Evolutionary conservation across 192 early-diverging fungal species (phyloP).

Genomic region (Powellomyces hirtus): DNA sequence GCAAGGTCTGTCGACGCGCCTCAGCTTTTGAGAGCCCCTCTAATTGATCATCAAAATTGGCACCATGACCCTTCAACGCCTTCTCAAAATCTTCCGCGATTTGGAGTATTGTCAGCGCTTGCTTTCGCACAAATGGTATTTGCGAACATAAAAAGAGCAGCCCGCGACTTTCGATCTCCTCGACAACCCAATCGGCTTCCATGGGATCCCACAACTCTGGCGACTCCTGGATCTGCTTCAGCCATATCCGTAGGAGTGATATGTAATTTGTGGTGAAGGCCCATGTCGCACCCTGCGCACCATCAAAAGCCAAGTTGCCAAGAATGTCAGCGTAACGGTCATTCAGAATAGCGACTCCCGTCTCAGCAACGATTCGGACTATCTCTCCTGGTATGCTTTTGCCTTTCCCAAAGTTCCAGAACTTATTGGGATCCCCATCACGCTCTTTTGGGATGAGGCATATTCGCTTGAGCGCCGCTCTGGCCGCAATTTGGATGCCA

Average conservation of each 20-base stretch:
- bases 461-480: slow-evolving; percentile 65
- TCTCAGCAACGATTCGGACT: slow-evolving; percentile 32
- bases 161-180: slow-evolving; percentile 73
- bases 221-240: slow-evolving; percentile 35
- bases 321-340: slow-evolving; percentile 34
- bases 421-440: neutral
- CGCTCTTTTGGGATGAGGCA: slow-evolving; percentile 34
- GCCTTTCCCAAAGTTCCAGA: slow-evolving; percentile 17
- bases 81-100: slow-evolving; percentile 33
- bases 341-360: slow-evolving; percentile 19
- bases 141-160: slow-evolving; percentile 68
- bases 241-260: slow-evolving; percentile 28
- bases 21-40: slow-evolving; percentile 17
- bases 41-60: slow-evolving; percentile 4
- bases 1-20: slow-evolving; percentile 17
- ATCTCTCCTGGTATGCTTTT: slow-evolving; percentile 20
- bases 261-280: slow-evolving; percentile 18
- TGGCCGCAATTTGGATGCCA: slow-evolving; percentile 64
- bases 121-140: slow-evolving; percentile 45
- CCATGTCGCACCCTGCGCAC: slow-evolving; percentile 12
- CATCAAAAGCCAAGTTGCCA: slow-evolving; percentile 19
- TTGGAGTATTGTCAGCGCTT: slow-evolving; percentile 38
- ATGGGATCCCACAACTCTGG: slow-evolving; percentile 6
- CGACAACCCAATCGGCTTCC: slow-evolving; percentile 49
- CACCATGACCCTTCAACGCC: slow-evolving; percentile 6